Percentiles rank a stretch among this genome's conserved stretches.
Evolutionary conservation across 73 alveolate species (phyloP).

Genomic region (Symbiodinium pilosum): DNA sequence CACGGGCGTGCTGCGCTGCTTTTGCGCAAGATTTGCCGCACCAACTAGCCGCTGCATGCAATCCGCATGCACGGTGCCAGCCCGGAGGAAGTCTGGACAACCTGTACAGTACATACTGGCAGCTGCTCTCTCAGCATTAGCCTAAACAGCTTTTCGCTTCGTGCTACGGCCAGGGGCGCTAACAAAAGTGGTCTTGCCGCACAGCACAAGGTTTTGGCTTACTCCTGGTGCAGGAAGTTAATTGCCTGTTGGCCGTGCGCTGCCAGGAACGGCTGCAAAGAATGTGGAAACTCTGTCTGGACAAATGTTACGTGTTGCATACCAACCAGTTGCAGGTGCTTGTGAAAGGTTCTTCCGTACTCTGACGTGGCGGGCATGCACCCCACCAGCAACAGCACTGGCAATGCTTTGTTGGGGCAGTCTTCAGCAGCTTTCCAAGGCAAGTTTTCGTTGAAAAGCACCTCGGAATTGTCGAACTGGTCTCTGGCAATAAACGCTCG

Average conservation of each 20-base stretch:
- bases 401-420: not conserved
- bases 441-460: not conserved
- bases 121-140: too few species aligned
- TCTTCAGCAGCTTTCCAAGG: conserved; percentile 16
- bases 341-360: not conserved
- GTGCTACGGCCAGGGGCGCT: too few species aligned
- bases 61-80: too few species aligned
- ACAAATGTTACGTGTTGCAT: not conserved
- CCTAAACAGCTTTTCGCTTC: not conserved
- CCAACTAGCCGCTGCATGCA: not conserved
- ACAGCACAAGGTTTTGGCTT: too few species aligned
- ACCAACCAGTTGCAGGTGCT: not conserved
- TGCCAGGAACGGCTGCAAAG: not conserved
- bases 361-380: not conserved
- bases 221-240: not conserved
- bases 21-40: not conserved
- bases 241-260: not conserved
- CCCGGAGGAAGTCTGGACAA: too few species aligned
- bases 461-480: not conserved
- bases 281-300: not conserved
- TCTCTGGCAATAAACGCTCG: not conserved
- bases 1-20: not conserved
- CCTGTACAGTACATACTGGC: too few species aligned
- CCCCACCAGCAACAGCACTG: not conserved
- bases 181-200: too few species aligned